Evolutionary conservation across 2,329 filamentous ascomycete genomes (phyloP), one percentile per base, ranked within the genome.

Genomic region (Rhynchosporium secalis): DNA sequence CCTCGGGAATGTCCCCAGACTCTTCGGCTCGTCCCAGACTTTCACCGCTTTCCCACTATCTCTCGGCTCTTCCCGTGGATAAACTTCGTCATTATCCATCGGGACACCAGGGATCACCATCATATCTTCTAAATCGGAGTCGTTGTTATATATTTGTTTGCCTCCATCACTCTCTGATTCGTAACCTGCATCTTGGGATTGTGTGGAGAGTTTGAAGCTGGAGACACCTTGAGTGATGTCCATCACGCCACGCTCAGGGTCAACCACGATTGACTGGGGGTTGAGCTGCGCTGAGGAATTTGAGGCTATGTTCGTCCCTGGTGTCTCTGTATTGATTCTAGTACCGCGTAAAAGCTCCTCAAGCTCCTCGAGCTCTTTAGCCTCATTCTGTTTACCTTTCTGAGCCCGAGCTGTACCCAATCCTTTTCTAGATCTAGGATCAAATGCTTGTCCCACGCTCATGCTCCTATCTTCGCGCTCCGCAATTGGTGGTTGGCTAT

Each of bases 61-160:
- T 45, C 62, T 58, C 20, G 48, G 38, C 29, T 66, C 62, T 13
- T 54, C 47, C 12, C 28, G 48, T 9, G n/a, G 43, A n/a, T 59
- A 45, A 3, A 28, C 43, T 26, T 62, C 56, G 36, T 64, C 61
- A 45, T 66, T 61, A 6, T 59, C 41, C 2, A 68, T 66, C 0
- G 63, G 63, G 20, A 64, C 38, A 43, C 64, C 33, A 31, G 49
- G 46, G 6, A 68, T 26, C 29, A 58, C 28, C 13, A 51, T 40
- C 8, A 68, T 40, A 6, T 63, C 61, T n/a, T 66, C 64, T 1
- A 58, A 63, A 45, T 65, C 62, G 9, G 63, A 62, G n/a, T 67
- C 66, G 51, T 68, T 69, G 49, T 69, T 66, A 6, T 66, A n/a
- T 66, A 68, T 68, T 41, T 63, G 62, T 26, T 68, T 69, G 13